A percentile compares a stretch with the other conserved stretches of the same genome.
Conservation (phyloP, 805 yeast genomes). For the Lipomyces mesembrius region DNA sequence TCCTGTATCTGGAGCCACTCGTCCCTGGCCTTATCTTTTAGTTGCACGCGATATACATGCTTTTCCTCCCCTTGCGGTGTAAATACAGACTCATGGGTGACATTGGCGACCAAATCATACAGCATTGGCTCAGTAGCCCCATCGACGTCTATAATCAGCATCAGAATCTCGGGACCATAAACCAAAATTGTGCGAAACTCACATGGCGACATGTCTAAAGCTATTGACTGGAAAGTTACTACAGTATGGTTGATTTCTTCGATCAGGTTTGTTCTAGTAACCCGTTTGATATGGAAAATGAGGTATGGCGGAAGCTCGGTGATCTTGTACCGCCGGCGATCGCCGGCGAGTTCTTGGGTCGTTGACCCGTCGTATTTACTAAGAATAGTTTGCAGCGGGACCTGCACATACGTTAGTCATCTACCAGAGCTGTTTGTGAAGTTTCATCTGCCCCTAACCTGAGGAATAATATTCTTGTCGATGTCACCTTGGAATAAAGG, state of each 20-base stretch:
- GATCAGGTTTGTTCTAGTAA: slow-evolving; percentile 47
- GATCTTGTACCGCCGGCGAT: slow-evolving; percentile 50
- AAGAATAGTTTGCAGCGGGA: slow-evolving; percentile 48
- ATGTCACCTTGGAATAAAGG: slow-evolving; percentile 60
- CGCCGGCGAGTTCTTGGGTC: slow-evolving; percentile 46
- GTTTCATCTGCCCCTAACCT: slow-evolving; percentile 38
- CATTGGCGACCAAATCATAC: slow-evolving; percentile 57
- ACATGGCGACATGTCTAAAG: slow-evolving; percentile 48
- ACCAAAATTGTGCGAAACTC: slow-evolving; percentile 1
- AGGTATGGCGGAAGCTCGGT: slow-evolving; percentile 57
- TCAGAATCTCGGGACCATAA: neutral
- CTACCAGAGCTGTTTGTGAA: neutral
- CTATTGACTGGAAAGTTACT: slow-evolving; percentile 59
- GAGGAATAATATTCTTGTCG: slow-evolving; percentile 56
- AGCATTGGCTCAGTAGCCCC: slow-evolving; percentile 37
- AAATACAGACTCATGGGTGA: slow-evolving; percentile 49
- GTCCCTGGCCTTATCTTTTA: slow-evolving; percentile 48
- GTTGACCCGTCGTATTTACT: slow-evolving; percentile 45
- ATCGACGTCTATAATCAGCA: slow-evolving; percentile 18
- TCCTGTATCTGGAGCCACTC: slow-evolving; percentile 68
- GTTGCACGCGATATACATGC: slow-evolving; percentile 57
- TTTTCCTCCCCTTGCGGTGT: slow-evolving; percentile 43
- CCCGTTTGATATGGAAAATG: slow-evolving; percentile 62
- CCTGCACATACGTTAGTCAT: neutral
- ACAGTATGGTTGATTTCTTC: slow-evolving; percentile 62